Evolutionary conservation across 164 flowering plant genomes (phyloP).

Genomic region (Magnolia sinica): DNA sequence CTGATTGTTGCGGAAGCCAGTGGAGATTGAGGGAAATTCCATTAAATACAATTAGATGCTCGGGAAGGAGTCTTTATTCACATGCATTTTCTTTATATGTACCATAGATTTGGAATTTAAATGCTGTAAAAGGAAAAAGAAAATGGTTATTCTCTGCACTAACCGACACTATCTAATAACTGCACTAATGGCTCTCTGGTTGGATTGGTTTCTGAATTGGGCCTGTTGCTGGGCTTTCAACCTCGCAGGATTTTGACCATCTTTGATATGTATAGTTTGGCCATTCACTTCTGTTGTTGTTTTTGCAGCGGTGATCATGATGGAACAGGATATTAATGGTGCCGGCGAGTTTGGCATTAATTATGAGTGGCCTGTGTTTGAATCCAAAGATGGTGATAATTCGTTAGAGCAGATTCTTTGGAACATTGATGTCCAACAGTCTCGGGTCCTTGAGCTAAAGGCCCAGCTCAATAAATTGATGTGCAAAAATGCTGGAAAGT

Average conservation of each 20-base stretch:
- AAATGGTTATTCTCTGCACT: too few species aligned
- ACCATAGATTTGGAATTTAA: too few species aligned
- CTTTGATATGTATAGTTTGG: neutral
- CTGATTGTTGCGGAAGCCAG: too few species aligned
- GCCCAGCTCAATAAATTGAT: constrained; percentile 44
- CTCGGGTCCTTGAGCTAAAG: constrained; percentile 56
- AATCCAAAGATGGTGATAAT: constrained; percentile 39
- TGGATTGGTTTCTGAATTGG: neutral
- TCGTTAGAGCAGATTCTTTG: constrained; percentile 52
- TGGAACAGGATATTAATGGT: constrained; percentile 31
- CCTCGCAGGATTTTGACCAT: neutral
- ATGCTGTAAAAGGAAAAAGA: too few species aligned
- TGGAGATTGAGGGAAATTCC: too few species aligned
- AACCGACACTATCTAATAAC: neutral
- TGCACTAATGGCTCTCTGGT: neutral
- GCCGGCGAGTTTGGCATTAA: constrained; percentile 35
- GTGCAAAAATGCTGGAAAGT: constrained; percentile 44
- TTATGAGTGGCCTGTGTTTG: constrained; percentile 30
- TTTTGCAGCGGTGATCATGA: constrained; percentile 30
- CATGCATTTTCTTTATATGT: too few species aligned
- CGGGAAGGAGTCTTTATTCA: too few species aligned
- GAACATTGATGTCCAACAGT: constrained; percentile 56
- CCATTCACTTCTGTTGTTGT: neutral
- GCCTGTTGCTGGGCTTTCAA: neutral
- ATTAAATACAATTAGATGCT: too few species aligned